Evolutionary conservation across 495 filamentous ascomycete genomes (phyloP).

Genomic region (Chaetomium tenue): DNA sequence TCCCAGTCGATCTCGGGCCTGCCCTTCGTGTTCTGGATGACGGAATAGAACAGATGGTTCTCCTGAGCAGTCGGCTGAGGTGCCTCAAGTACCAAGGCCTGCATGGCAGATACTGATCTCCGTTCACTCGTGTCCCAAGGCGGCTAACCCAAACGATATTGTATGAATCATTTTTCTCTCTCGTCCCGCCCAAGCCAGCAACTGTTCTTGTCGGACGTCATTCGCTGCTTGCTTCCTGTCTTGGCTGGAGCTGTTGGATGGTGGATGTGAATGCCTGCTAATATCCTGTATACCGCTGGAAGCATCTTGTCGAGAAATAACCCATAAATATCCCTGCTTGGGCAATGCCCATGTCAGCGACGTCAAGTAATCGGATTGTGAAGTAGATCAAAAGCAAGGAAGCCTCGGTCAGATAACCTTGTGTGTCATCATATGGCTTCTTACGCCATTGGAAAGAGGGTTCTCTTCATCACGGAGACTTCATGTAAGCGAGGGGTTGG

Average conservation of each 20-base stretch:
- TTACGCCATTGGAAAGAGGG: neutral
- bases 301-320: neutral
- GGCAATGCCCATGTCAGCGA: neutral
- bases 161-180: too few species aligned
- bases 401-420: neutral
- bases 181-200: too few species aligned
- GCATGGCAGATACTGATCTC: too few species aligned
- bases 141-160: too few species aligned
- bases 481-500: neutral
- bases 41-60: conserved; percentile 23
- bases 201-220: too few species aligned
- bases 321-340: neutral
- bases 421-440: neutral
- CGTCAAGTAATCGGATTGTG: neutral
- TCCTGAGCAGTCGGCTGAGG: conserved; percentile 20
- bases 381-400: neutral
- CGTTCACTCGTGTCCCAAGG: too few species aligned
- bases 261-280: too few species aligned
- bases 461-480: neutral
- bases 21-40: conserved; percentile 24
- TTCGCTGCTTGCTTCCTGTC: too few species aligned
- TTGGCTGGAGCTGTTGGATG: too few species aligned
- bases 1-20: conserved; percentile 30
- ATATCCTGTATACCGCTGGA: too few species aligned
- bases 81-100: too few species aligned